phyloP scores from a whole-genome alignment of 306 rosid species.

The Pachyrhizus erosus region DNA sequence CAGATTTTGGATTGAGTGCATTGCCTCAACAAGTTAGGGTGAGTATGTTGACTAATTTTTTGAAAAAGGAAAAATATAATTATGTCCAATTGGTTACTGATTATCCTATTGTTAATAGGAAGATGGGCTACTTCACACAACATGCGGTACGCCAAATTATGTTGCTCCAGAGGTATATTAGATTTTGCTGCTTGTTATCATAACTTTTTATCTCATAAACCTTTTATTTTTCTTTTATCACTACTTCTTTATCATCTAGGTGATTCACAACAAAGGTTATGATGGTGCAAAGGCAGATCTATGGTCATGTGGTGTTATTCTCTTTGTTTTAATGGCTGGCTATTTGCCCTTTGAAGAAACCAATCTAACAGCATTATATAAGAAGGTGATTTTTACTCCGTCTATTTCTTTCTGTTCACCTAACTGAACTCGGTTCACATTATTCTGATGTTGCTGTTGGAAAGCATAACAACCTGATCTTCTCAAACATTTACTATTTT shows the following conservation, averaged over 20 bases:
- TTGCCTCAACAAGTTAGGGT: constrained; percentile 95
- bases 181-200: constrained; percentile 19
- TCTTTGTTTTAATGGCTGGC: constrained; percentile 93
- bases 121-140: constrained; percentile 95
- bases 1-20: constrained; percentile 97
- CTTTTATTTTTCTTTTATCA: constrained; percentile 29
- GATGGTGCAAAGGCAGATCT: constrained; percentile 94
- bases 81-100: constrained; percentile 15
- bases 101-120: constrained; percentile 55
- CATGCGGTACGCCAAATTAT: constrained; percentile 97
- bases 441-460: constrained; percentile 15
- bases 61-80: background rate
- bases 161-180: constrained; percentile 95
- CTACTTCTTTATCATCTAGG: constrained; percentile 60
- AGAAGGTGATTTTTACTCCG: constrained; percentile 70
- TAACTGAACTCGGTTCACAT: background rate
- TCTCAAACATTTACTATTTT: constrained; percentile 27
- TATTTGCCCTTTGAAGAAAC: constrained; percentile 92
- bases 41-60: constrained; percentile 52
- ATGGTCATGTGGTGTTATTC: constrained; percentile 98
- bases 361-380: constrained; percentile 81
- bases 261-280: constrained; percentile 90
- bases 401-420: background rate
- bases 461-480: constrained; percentile 5
- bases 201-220: constrained; percentile 23